Evolutionary conservation across 495 filamentous ascomycete genomes (phyloP).

Genomic region (Xanthoparmelia taractica): DNA sequence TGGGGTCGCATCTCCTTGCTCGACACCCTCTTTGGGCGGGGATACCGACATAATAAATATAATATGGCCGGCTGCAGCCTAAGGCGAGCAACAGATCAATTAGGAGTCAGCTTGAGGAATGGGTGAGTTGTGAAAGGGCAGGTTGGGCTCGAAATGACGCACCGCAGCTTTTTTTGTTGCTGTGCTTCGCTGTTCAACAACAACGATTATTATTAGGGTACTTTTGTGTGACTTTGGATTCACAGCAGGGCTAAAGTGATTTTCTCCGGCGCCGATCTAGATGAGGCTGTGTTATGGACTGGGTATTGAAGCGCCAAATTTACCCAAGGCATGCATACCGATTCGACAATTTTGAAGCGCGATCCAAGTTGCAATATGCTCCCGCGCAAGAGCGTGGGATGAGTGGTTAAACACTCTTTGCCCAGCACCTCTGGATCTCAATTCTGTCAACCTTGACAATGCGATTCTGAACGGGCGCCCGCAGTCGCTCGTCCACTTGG

Average conservation of each 20-base stretch:
- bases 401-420: conserved; percentile 3
- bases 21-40: conserved; percentile 87
- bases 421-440: conserved; percentile 15
- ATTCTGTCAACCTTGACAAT: conserved; percentile 11
- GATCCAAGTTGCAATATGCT: conserved; percentile 14
- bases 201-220: background rate
- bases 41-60: conserved; percentile 85
- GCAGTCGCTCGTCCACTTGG: conserved; percentile 19
- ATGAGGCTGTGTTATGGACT: conserved; percentile 20
- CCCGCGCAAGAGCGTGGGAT: conserved; percentile 11
- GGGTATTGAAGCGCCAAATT: conserved; percentile 23
- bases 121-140: conserved; percentile 18
- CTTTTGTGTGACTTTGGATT: conserved; percentile 11
- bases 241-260: conserved; percentile 9
- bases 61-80: conserved; percentile 26
- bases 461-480: conserved; percentile 15
- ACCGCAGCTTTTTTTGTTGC: conserved; percentile 6
- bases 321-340: conserved; percentile 14
- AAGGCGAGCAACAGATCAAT: conserved; percentile 18
- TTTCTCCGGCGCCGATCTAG: conserved; percentile 19
- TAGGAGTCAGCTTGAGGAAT: conserved; percentile 11
- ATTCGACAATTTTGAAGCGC: conserved; percentile 17
- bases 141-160: conserved; percentile 10
- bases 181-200: conserved; percentile 18
- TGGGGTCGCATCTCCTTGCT: conserved; percentile 86